phyloP scores from a whole-genome alignment of 106 monocot species.

The Apostasia ramifera region DNA sequence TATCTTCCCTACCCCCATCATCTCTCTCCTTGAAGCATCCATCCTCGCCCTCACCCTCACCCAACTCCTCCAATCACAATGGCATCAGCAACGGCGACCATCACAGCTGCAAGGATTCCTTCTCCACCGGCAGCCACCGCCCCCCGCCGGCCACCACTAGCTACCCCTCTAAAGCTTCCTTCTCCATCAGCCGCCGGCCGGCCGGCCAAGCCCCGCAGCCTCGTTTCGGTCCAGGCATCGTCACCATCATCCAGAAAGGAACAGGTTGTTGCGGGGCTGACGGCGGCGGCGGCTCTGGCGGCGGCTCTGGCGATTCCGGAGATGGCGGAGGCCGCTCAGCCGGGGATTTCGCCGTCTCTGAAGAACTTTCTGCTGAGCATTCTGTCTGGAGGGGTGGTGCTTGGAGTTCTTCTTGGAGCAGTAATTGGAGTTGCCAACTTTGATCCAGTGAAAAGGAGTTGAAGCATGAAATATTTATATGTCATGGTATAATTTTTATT shows the following conservation, averaged over 20 bases:
- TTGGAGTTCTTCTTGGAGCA: slow-evolving; percentile 40
- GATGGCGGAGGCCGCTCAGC: slow-evolving; percentile 57
- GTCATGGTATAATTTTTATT: too few relatives aligned
- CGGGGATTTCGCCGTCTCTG: slow-evolving; percentile 51
- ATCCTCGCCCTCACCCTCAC: background rate
- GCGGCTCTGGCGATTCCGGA: slow-evolving; percentile 37
- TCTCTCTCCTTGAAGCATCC: background rate
- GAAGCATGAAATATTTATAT: background rate
- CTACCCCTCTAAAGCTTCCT: background rate
- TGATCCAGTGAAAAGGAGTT: slow-evolving; percentile 65
- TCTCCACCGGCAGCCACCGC: background rate
- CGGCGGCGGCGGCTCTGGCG: slow-evolving; percentile 26
- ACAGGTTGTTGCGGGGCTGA: slow-evolving; percentile 29
- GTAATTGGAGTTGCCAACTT: slow-evolving; percentile 66
- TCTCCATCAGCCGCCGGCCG: background rate
- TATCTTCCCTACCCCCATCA: background rate
- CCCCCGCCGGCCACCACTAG: background rate
- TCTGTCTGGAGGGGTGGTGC: slow-evolving; percentile 45
- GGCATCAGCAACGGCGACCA: slow-evolving; percentile 3
- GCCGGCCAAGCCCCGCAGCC: background rate
- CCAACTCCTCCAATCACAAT: background rate
- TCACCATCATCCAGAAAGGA: slow-evolving; percentile 17
- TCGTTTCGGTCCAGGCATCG: slow-evolving; percentile 12
- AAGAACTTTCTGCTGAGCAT: slow-evolving; percentile 85
- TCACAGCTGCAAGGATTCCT: background rate